Evolutionary conservation across 2,329 filamentous ascomycete species (phyloP).

Genomic region (Bipolaris victoriae): DNA sequence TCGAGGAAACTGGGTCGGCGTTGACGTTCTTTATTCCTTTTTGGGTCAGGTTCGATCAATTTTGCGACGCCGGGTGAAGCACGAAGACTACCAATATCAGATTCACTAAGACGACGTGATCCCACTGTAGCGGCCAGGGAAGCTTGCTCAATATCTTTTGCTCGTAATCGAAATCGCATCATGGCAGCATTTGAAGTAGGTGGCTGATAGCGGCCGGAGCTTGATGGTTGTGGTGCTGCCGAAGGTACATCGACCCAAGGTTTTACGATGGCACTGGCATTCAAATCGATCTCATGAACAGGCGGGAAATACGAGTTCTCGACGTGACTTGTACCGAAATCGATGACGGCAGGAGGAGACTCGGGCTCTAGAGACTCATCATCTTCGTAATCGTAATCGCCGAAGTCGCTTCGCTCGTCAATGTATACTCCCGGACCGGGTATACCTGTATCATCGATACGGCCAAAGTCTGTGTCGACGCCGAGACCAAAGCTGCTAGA

Average conservation of each 20-base stretch:
- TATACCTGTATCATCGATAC: constrained; percentile 50
- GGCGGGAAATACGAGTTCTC: constrained; percentile 44
- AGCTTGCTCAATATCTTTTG: constrained; percentile 59
- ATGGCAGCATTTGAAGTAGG: constrained; percentile 62
- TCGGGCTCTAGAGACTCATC: constrained; percentile 40
- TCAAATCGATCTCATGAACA: constrained; percentile 25
- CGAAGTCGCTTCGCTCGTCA: constrained; percentile 48
- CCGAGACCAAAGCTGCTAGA: constrained; percentile 39
- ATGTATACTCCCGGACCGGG: constrained; percentile 59
- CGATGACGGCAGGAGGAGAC: constrained; percentile 46
- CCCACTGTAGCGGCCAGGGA: constrained; percentile 72
- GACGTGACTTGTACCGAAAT: constrained; percentile 31
- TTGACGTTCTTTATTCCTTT: constrained; percentile 48
- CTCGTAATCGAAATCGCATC: constrained; percentile 56
- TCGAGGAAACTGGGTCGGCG: constrained; percentile 63
- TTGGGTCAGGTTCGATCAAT: constrained; percentile 58
- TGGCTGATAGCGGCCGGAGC: constrained; percentile 55
- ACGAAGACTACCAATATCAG: constrained; percentile 66
- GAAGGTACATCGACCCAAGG: constrained; percentile 59
- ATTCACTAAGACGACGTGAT: constrained; percentile 68
- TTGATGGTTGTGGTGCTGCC: constrained; percentile 32
- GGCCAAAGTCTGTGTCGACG: constrained; percentile 38
- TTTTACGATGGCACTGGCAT: constrained; percentile 38
- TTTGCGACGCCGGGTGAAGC: constrained; percentile 67
- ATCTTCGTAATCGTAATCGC: constrained; percentile 46